Base-by-base conservation (phyloP, 2,329 filamentous ascomycete genomes). In the Parastagonospora avenae region DNA sequence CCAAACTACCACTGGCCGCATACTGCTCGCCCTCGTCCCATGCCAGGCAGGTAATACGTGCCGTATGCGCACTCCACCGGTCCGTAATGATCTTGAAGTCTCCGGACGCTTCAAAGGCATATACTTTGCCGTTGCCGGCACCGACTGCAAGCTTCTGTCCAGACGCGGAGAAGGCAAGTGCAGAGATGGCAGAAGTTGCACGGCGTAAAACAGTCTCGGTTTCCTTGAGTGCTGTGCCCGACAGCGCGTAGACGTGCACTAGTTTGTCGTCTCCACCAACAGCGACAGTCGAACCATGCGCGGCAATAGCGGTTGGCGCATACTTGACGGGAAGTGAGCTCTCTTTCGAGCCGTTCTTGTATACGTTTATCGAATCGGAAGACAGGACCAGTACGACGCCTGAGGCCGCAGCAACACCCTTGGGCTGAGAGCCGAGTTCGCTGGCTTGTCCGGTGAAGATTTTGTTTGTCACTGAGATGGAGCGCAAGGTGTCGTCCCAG, bases 401-500 rank as follows among this genome's bases (percentile, higher is more conserved):
- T 16, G 86, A 77, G 1, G 80, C 78, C 3, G 85, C 80, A 27
- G 81, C 79, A 6, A 92, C 77, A 32, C 87, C 89, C 74, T 89
- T 93, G 2, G 94, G 94, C 68, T 97, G 94, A 14, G 87, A 88
- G 2, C 84, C 80, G 15, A 96, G 82, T 67, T 89, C 87, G 29
- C 82, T 76, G 1, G 85, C 79, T 42, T 82, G 80, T 48, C 89
- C 91, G 5, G 87, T 81, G 72, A 95, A 97, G 0, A 87, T 90
- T 65, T 85, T 88, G 45, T 87, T 85, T 1, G 85, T 82, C 51
- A 88, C 82, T 59, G 96, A 92, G 31, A 95, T 82, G 37, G 84
- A 88, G 55, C 92, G 88, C 31, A 97, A 80, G 1, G 88, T 91
- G 72, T 99, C 94, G 69, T 99, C 94, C 94, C 93, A 99, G 57